Evolutionary conservation across 345 rosid species (phyloP), one percentile per base, ranked within the genome.

Genomic region (Hibiscus syriacus): DNA sequence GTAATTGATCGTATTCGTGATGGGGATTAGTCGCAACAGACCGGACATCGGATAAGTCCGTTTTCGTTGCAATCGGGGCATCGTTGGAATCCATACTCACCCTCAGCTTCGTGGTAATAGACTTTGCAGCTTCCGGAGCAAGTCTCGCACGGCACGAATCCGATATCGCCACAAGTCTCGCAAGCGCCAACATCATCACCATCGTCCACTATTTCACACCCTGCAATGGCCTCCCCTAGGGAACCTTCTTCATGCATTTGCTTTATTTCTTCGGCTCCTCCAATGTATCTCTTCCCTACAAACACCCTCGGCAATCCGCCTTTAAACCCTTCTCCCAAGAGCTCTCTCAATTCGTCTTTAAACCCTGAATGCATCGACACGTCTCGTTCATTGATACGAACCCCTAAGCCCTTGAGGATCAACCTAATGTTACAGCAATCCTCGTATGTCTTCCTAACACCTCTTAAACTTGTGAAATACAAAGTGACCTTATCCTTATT

Each of bases 51-150:
- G 22, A 85, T 74, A 38, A 94, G 81, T 22, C 99, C 98, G 74
- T 94, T 94, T 71, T 94, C 99, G 78, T 94, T 89, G 66, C 98
- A 94, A 77, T 85, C 88, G 10, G 92, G 89, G 66, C 98, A 92
- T 30, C 90, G 78, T 69, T 81, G 88, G 76, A 84, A 86, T 23
- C 97, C 98, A 70, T 19, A 80, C 54, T 82, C 90, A 62, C 73
- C 29, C 1, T 66, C 82, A 0, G 71, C 73, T 1, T 66, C 77
- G 2, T 74, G 90, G 17, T 75, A 71, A 71, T 81, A 91, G 48
- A 90, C 78, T 77, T 94, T 94, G 60, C 99, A 87, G 69, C 99
- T 94, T 26, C 99, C 97, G 94, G 74, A 14, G 90, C 83, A 11
- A 38, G 22, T 89, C 53, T 78, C 74, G 25, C 34, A 60, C 0